Conservation (phyloP, 2,329 filamentous ascomycete genomes). For the Epichloe amarillans region DNA sequence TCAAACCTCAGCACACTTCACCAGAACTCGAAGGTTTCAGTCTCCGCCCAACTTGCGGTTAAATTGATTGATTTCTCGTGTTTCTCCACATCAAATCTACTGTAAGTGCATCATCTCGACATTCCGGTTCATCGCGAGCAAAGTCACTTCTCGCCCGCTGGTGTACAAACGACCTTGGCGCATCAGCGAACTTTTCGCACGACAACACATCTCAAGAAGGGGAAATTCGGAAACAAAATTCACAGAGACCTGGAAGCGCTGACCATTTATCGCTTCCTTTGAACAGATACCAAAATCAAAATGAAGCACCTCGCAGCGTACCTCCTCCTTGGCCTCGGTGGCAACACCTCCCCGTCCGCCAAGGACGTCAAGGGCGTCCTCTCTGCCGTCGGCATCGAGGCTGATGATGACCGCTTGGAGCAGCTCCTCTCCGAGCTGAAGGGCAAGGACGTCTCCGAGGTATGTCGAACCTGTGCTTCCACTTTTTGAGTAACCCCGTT, state of each 20-base stretch:
- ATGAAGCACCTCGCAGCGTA: constrained; percentile 99
- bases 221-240: no score
- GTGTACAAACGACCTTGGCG: neutral
- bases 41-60: constrained; percentile 97
- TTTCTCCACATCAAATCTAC: constrained; percentile 35
- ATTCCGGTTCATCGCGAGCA: neutral
- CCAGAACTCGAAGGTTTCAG: constrained; percentile 91
- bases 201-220: no score
- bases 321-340: constrained; percentile 89
- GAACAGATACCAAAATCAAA: constrained; percentile 41
- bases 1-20: constrained; percentile 18
- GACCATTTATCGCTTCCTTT: constrained; percentile 2
- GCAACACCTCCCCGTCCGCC: constrained; percentile 80
- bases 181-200: neutral
- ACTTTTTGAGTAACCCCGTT: no score
- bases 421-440: constrained; percentile 82
- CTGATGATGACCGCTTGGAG: constrained; percentile 72
- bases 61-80: constrained; percentile 99
- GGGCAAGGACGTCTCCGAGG: constrained; percentile 88
- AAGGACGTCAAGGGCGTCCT: constrained; percentile 80
- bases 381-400: constrained; percentile 87
- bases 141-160: neutral
- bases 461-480: constrained; percentile 30
- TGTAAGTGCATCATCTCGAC: constrained; percentile 19
- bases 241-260: no score